These are phyloP conservation scores for Hygrophila difformis DNA, from an alignment of 257 asterid genomes.

Conservation along the genomic window DNA sequence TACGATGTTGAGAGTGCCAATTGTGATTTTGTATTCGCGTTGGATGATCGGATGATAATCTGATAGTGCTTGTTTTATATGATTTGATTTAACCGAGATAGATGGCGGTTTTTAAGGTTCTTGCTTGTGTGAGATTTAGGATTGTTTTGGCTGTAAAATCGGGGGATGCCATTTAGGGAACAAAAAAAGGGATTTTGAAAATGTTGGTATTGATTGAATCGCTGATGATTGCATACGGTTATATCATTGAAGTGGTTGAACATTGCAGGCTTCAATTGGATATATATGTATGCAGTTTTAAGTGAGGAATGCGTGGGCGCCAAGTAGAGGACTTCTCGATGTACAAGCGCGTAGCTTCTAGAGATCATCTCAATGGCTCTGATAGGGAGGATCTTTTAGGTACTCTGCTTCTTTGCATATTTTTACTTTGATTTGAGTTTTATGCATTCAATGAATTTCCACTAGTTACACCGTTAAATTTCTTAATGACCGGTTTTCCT, in stretches of 20 bases:
- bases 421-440: not conserved
- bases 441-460: not conserved
- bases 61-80: not conserved
- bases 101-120: not conserved
- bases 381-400: conserved; percentile 42
- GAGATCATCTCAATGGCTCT: conserved; percentile 37
- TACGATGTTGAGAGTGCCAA: no score
- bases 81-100: conserved; percentile 1
- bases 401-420: conserved; percentile 5
- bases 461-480: no score
- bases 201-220: no score
- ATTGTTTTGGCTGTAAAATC: not conserved
- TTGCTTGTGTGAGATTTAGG: not conserved
- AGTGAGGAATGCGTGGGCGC: conserved; percentile 39
- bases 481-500: no score
- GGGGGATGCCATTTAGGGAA: not conserved
- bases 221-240: no score
- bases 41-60: conserved; percentile 10
- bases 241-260: no score
- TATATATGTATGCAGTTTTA: conserved; percentile 18
- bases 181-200: conserved; percentile 13
- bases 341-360: conserved; percentile 62
- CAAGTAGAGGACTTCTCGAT: conserved; percentile 32
- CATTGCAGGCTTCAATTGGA: conserved; percentile 23
- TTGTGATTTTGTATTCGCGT: not conserved